phyloP scores from a whole-genome alignment of 208 protist genomes.

The Acanthamoeba pearcei region DNA sequence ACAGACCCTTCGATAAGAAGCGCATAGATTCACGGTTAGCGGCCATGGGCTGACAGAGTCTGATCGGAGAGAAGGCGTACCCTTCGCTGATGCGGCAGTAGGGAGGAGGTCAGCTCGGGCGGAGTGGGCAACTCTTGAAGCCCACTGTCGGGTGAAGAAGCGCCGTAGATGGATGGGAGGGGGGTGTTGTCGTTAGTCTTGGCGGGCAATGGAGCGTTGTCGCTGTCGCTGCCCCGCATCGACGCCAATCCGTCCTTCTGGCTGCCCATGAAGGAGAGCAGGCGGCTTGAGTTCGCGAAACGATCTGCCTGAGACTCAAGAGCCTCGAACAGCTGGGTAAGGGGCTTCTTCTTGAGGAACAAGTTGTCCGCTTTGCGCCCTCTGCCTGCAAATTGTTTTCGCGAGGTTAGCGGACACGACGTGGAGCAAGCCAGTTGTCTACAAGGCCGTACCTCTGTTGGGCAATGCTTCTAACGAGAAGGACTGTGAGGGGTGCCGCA shows the following conservation, averaged over 20 bases:
- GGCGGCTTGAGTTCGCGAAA: not conserved
- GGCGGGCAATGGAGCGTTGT: not conserved
- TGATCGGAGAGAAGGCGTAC: not conserved
- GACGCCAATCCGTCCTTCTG: slow-evolving; percentile 24
- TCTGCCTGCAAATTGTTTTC: not conserved
- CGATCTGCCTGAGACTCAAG: not conserved
- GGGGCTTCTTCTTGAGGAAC: slow-evolving; percentile 45
- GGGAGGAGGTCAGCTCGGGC: slow-evolving; percentile 10
- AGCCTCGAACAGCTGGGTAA: slow-evolving; percentile 11
- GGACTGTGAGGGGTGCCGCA: slow-evolving; percentile 10
- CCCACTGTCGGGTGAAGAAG: not conserved
- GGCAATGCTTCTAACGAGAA: not conserved
- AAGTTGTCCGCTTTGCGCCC: not conserved
- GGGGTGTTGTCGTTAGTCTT: not conserved
- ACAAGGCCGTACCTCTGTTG: not conserved
- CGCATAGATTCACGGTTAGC: not conserved
- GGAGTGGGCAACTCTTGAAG: not conserved
- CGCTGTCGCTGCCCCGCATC: not conserved
- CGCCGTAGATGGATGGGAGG: not conserved
- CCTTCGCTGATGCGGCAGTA: slow-evolving; percentile 9
- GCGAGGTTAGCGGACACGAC: too few species aligned
- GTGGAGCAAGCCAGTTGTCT: too few species aligned
- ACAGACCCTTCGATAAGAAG: not conserved
- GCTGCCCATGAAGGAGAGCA: slow-evolving; percentile 22
- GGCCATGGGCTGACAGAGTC: not conserved